Evolutionary conservation across 2,329 filamentous ascomycete species (phyloP), one percentile per base, ranked within the genome.

Genomic region (Beauveria sp.): DNA sequence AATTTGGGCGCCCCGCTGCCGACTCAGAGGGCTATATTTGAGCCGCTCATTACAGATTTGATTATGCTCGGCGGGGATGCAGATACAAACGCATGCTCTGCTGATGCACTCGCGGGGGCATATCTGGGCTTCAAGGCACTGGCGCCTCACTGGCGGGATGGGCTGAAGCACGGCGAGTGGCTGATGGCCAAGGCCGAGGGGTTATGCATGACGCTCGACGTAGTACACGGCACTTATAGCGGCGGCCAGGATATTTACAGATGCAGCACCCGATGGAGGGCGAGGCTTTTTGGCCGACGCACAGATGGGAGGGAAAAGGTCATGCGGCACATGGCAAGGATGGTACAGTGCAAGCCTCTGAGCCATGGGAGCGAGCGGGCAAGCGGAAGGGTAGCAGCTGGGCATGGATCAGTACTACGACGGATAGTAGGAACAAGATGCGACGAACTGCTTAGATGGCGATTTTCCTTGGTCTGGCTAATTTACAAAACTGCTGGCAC

Each of bases 11-110:
- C 62, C 1, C 56, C 63, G 5, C 31, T 72, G 4, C 38, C 61
- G 9, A 64, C 64, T 22, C 1, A 70, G 22, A 66, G 65, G 5
- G 24, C 62, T 1, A 54, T 74, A 3, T 83, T 83, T 64, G 79
- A 83, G 67, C 68, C 73, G 6, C 69, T 80, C 12, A 79, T 83
- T 14, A 79, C 76, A 42, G 56, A 59, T 59, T 59, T 83, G 16
- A 75, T 79, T 42, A 80, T 82, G 78, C 72, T 76, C 42, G 81
- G 79, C 26, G 2, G 81, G 0, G 81, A 83, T 63, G 79, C 80
- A 3, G 81, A 83, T 64, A 83, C 81, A 0, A 83, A 83, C 63
- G 80, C 79, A 7, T 81, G 79, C 50, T 80, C 79, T 59, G 80
- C 80, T 0, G 80, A 80, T 0, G 79, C 80, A 0, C 69, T 83